Percentiles rank a stretch among this genome's conserved stretches.
Conservation (phyloP, 1,284 basidiomycete genomes). For the Anthracocystis panici-leucophaei region DNA sequence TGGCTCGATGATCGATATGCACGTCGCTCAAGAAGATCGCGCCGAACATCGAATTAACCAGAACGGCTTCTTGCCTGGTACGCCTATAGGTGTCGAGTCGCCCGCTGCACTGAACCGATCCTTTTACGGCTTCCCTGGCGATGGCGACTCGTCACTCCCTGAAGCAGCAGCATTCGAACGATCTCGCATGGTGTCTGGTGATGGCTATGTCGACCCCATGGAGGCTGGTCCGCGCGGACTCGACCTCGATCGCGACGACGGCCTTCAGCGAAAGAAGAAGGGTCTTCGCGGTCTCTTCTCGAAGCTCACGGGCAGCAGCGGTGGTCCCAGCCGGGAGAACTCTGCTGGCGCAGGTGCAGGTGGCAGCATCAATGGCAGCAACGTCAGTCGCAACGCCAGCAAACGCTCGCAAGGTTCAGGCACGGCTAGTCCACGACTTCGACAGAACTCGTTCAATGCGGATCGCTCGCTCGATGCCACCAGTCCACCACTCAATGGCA, state of each 20-base stretch:
- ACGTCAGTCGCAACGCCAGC: conserved; percentile 49
- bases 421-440: conserved; percentile 32
- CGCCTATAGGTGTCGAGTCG: conserved; percentile 45
- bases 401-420: conserved; percentile 46
- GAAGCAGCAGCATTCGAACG: conserved; percentile 39
- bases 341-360: conserved; percentile 13
- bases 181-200: conserved; percentile 39
- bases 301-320: conserved; percentile 49
- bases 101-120: conserved; percentile 44
- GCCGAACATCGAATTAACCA: conserved; percentile 57
- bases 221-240: conserved; percentile 42
- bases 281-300: conserved; percentile 56
- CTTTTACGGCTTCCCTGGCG: conserved; percentile 61
- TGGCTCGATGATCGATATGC: conserved; percentile 71
- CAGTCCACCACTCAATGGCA: conserved; percentile 20
- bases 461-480: conserved; percentile 49
- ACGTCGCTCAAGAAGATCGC: conserved; percentile 66
- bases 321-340: conserved; percentile 22
- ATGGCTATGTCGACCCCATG: conserved; percentile 51
- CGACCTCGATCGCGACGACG: conserved; percentile 28
- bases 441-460: conserved; percentile 39
- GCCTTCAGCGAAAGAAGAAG: conserved; percentile 54
- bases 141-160: conserved; percentile 45
- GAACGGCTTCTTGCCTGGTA: conserved; percentile 54
- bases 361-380: conserved; percentile 44